Evolutionary conservation across 2,329 filamentous ascomycete genomes (phyloP).

Genomic region (Colletotrichum sidae): DNA sequence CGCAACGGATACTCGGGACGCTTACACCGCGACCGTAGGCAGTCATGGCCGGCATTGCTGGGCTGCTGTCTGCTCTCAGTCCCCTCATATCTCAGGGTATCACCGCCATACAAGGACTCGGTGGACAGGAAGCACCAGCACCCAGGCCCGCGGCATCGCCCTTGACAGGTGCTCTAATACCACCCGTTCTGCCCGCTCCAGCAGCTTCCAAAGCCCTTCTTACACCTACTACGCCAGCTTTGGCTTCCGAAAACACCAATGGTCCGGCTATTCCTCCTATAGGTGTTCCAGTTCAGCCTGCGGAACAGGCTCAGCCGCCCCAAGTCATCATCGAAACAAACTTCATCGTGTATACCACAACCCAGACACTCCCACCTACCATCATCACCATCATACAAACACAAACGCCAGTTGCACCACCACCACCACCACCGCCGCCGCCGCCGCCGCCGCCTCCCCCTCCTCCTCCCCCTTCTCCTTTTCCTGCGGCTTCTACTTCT

Average conservation of each 20-base stretch:
- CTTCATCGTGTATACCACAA: constrained; percentile 12
- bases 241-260: background rate
- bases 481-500: background rate
- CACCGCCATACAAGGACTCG: background rate
- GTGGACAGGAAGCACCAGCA: background rate
- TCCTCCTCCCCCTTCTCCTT: background rate
- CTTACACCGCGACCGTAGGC: background rate
- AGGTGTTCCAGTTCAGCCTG: background rate
- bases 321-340: constrained; percentile 29
- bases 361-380: constrained; percentile 8
- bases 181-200: background rate
- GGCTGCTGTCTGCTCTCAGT: background rate
- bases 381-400: constrained; percentile 25
- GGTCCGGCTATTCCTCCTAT: background rate
- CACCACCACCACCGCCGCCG: background rate
- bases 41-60: constrained; percentile 19
- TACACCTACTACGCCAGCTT: constrained; percentile 6
- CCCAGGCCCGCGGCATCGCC: background rate
- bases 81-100: constrained; percentile 15
- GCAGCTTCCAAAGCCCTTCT: background rate
- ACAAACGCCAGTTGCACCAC: background rate
- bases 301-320: constrained; percentile 2
- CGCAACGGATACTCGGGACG: background rate
- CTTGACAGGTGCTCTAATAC: background rate
- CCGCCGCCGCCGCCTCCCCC: constrained; percentile 4